These are phyloP conservation scores for Casuarina glauca DNA, from an alignment of 306 rosid species.

Conservation along the genomic window DNA sequence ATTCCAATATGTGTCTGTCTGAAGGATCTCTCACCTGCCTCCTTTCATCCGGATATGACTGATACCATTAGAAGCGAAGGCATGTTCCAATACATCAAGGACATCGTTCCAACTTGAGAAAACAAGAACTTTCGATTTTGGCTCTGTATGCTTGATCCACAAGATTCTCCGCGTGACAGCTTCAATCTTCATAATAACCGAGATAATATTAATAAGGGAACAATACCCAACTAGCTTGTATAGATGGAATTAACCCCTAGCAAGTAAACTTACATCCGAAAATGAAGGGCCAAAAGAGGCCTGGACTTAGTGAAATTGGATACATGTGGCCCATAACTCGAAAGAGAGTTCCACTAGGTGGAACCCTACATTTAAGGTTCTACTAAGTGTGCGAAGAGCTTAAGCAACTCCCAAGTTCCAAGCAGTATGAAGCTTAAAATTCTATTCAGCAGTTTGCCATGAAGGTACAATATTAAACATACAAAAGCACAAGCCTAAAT, in stretches of 20 bases:
- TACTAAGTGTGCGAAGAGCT: too few relatives aligned
- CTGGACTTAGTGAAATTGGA: constrained; percentile 2
- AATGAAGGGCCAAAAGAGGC: too few relatives aligned
- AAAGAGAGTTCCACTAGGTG: constrained; percentile 7
- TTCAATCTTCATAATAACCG: constrained; percentile 65
- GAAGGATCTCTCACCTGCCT: constrained; percentile 66
- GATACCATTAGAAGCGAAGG: constrained; percentile 66
- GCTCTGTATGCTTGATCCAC: constrained; percentile 77
- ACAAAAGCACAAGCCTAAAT: neutral
- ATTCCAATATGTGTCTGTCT: neutral
- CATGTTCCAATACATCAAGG: constrained; percentile 90
- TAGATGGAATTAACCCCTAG: too few relatives aligned
- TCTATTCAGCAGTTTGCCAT: neutral
- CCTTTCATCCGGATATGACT: constrained; percentile 86
- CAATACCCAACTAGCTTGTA: neutral
- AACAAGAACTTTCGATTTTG: constrained; percentile 75
- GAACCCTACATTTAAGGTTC: constrained; percentile 16
- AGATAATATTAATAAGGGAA: constrained; percentile 9
- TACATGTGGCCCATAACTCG: constrained; percentile 5
- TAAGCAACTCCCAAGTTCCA: neutral
- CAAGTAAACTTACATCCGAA: too few relatives aligned
- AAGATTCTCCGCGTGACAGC: constrained; percentile 86
- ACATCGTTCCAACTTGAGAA: constrained; percentile 97
- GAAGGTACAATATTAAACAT: neutral
- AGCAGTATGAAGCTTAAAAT: neutral